Conservation (phyloP, 768 basidiomycete genomes). For the Termitomyces sp. region DNA sequence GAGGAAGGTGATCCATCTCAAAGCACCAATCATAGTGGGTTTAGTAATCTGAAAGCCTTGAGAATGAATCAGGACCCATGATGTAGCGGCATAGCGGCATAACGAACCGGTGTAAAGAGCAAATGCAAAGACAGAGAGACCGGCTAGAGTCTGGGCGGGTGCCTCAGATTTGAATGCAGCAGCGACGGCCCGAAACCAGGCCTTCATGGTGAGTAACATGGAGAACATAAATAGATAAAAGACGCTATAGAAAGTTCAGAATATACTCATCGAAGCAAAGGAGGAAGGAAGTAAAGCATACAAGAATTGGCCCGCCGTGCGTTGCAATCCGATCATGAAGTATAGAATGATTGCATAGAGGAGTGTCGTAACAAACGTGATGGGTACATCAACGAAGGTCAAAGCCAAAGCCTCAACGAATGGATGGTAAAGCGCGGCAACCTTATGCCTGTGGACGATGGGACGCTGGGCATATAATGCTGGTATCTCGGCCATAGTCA, state of each 20-base stretch:
- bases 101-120: constrained; percentile 45
- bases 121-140: constrained; percentile 43
- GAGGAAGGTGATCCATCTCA: constrained; percentile 65
- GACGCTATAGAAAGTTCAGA: constrained; percentile 34
- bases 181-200: constrained; percentile 68
- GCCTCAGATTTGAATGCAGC: constrained; percentile 56
- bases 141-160: constrained; percentile 50
- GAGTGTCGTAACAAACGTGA: constrained; percentile 44
- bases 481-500: constrained; percentile 19
- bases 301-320: constrained; percentile 61
- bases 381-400: constrained; percentile 60
- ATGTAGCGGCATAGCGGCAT: too few relatives aligned
- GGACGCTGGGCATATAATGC: constrained; percentile 58
- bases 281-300: constrained; percentile 34
- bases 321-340: constrained; percentile 60
- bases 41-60: constrained; percentile 55
- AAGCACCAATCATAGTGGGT: constrained; percentile 62
- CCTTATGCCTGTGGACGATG: constrained; percentile 53
- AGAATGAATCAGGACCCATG: constrained; percentile 13
- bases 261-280: background rate
- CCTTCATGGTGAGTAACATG: constrained; percentile 66
- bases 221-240: constrained; percentile 55
- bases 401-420: constrained; percentile 37
- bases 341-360: constrained; percentile 52
- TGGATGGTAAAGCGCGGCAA: constrained; percentile 52